phyloP scores from a whole-genome alignment of 2,329 filamentous ascomycete genomes.

The Venturia nashicola region DNA sequence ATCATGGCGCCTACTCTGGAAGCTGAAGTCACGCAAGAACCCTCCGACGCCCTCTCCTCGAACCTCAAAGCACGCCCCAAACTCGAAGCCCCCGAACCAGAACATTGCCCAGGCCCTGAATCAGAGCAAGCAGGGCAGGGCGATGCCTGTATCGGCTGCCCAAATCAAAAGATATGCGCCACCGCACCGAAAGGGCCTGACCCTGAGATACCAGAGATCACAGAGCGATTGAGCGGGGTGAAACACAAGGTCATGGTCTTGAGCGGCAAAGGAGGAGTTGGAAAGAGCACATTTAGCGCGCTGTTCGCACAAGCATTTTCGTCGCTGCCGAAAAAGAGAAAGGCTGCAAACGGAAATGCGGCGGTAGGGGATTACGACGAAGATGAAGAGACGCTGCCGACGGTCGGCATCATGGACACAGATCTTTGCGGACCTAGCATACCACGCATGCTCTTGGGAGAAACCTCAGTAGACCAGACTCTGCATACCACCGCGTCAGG shows the following conservation, averaged over 20 bases:
- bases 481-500: conserved; percentile 82
- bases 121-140: conserved; percentile 52
- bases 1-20: conserved; percentile 8
- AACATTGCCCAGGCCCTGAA: conserved; percentile 90
- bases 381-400: conserved; percentile 29
- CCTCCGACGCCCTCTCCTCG: conserved; percentile 48
- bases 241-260: conserved; percentile 88
- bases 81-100: conserved; percentile 76
- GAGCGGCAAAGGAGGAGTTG: conserved; percentile 90
- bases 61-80: conserved; percentile 73
- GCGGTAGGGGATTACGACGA: conserved; percentile 5
- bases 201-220: conserved; percentile 82
- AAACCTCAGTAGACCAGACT: conserved; percentile 40
- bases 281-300: conserved; percentile 87
- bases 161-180: conserved; percentile 91
- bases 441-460: conserved; percentile 92
- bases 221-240: conserved; percentile 66
- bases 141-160: conserved; percentile 87
- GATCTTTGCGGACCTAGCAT: conserved; percentile 95
- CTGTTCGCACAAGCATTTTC: conserved; percentile 86
- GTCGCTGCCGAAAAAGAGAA: background rate
- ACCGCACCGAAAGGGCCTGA: conserved; percentile 91
- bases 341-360: background rate
- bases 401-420: conserved; percentile 92
- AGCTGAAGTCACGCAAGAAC: conserved; percentile 5